Conservation (phyloP, 2,329 filamentous ascomycete genomes). For the Trichoderma asperellum region DNA sequence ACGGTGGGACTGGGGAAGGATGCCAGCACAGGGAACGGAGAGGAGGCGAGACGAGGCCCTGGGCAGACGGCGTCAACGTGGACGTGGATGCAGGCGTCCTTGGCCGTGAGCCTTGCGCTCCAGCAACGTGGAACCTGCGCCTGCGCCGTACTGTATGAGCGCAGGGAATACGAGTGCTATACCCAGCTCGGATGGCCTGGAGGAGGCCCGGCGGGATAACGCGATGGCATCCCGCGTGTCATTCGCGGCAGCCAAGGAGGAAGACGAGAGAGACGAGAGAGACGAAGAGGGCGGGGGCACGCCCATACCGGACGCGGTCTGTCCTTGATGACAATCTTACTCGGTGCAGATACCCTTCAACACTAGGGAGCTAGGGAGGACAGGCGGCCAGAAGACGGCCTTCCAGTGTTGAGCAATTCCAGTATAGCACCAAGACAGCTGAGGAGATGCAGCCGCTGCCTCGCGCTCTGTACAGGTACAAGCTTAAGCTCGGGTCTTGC, state of each 20-base stretch:
- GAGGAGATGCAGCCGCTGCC: background rate
- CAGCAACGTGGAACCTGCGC: background rate
- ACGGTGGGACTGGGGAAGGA: conserved; percentile 25
- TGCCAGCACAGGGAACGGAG: background rate
- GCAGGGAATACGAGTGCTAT: background rate
- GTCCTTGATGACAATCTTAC: conserved; percentile 23
- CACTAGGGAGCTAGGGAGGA: conserved; percentile 20
- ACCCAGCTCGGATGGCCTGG: background rate
- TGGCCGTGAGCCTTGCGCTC: conserved; percentile 9
- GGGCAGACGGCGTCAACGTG: background rate
- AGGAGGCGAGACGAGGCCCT: conserved; percentile 1
- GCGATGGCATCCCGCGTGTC: conserved; percentile 24
- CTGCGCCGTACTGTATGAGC: background rate
- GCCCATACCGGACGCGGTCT: conserved; percentile 5
- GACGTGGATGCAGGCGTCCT: conserved; percentile 3
- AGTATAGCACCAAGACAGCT: background rate
- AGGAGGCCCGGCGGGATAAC: conserved; percentile 12
- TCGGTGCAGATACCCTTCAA: conserved; percentile 14
- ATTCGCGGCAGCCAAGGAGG: conserved; percentile 21
- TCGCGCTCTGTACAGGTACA: background rate
- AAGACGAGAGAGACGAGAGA: background rate
- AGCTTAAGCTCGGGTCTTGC: background rate
- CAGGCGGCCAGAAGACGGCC: background rate
- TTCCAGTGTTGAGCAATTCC: background rate
- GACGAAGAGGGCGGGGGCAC: background rate